These are phyloP conservation scores for Chytridium lagenaria DNA, from an alignment of 371 early-diverging fungal species.

Conservation along the genomic window DNA sequence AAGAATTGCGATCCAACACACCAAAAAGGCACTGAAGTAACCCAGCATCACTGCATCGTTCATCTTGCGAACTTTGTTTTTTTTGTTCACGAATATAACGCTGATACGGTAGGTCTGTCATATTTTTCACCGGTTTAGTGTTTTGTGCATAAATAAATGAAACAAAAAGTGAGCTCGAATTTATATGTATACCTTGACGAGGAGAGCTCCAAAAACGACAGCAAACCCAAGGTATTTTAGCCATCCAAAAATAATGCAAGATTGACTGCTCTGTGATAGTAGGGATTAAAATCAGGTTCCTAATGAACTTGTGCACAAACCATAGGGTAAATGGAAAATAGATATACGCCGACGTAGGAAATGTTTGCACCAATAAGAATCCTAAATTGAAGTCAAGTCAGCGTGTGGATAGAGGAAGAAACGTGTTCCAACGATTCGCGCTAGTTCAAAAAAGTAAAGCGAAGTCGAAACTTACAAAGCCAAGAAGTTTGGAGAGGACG, in stretches of 20 bases:
- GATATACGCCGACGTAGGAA: constrained; percentile 15
- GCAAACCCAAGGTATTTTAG: constrained; percentile 22
- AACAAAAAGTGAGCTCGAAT: not conserved
- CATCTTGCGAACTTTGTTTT: not conserved
- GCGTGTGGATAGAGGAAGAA: not conserved
- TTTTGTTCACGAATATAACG: not conserved
- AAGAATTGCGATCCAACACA: not conserved
- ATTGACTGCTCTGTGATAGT: not conserved
- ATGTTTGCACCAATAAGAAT: constrained; percentile 21
- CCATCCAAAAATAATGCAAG: constrained; percentile 17
- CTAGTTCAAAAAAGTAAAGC: not conserved
- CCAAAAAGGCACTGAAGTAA: not conserved
- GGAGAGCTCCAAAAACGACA: no score
- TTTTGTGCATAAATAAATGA: not conserved
- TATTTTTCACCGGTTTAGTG: no score
- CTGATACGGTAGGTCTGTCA: constrained; percentile 19
- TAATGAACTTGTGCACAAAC: no score
- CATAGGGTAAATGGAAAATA: constrained; percentile 24
- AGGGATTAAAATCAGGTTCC: no score
- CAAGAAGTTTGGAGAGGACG: constrained; percentile 17
- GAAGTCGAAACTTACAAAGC: constrained; percentile 13
- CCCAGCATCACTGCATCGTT: not conserved
- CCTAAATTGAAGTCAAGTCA: not conserved
- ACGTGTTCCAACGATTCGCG: not conserved
- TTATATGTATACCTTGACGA: constrained; percentile 20